Evolutionary conservation across 2,329 filamentous ascomycete species (phyloP), one percentile per base, ranked within the genome.

Genomic region (Epicoccum sorghinum): DNA sequence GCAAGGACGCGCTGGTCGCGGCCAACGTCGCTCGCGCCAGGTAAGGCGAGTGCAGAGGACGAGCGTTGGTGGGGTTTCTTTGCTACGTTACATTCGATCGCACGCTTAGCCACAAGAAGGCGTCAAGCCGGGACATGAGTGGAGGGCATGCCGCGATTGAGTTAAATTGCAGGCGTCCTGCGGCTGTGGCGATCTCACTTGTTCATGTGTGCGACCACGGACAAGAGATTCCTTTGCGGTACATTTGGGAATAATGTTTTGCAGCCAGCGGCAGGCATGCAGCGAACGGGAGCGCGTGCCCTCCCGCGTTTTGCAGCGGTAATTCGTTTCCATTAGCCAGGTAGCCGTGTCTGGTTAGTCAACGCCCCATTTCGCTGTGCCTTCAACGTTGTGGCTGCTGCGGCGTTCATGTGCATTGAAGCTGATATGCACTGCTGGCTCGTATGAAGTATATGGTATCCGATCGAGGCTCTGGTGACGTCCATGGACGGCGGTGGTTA

Each of bases 51-150:
- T 56, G 59, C 60, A 61, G 57, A 65, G 55, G 62, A 65, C 62
- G 60, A 52, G 53, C 58, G 60, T 59, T 62, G 59, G 64, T 61
- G 61, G 67, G 65, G 64, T 62, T 59, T 62, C 54, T 60, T 24
- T 54, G 52, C 52, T 54, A 54, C 52, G 52, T 54, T 54, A 54
- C 52, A 54, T 54, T 54, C 46, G 36, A 49, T 49, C 46, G 40
- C 52, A 54, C 52, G 52, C 53, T 49, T 56, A 52, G 47, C 53
- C 53, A 51, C 49, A 55, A 38, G 23, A 55, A 53, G 47, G 51
- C 47, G 35, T 38, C 53, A 47, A 41, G 48, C 58, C 53, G 52
- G 52, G 42, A 43, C 47, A 50, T 37, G 32, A 55, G 42, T 50
- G 52, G 52, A 50, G 45, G 52, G 41, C 30, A 27, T 24, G 37